Conservation (phyloP, 1,284 basidiomycete genomes). For the Fomes fomentarius region DNA sequence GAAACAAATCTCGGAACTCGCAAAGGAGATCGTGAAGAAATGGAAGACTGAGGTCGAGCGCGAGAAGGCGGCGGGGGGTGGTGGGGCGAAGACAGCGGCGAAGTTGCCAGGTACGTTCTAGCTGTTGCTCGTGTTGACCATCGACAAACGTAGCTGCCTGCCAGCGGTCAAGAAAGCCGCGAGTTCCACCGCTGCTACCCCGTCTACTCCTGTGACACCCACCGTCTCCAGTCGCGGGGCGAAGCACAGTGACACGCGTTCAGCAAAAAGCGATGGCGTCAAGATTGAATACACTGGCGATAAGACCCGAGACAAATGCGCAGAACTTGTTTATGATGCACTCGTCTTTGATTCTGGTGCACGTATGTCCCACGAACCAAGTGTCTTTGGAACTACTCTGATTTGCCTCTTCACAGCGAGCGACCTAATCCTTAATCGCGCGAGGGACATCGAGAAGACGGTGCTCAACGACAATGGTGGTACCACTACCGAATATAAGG, state of each 20-base stretch:
- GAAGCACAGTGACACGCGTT: slow-evolving; percentile 50
- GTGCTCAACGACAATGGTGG: slow-evolving; percentile 53
- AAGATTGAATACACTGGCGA: slow-evolving; percentile 64
- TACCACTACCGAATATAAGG: slow-evolving; percentile 59
- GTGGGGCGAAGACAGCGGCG: slow-evolving; percentile 33
- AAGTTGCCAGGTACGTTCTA: slow-evolving; percentile 38
- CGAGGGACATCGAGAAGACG: slow-evolving; percentile 62
- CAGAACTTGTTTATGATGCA: slow-evolving; percentile 91
- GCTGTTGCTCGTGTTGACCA: too few relatives aligned
- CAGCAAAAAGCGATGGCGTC: slow-evolving; percentile 71
- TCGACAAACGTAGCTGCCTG: slow-evolving; percentile 19
- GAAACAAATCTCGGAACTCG: slow-evolving; percentile 78
- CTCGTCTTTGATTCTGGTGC: slow-evolving; percentile 84
- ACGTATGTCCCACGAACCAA: slow-evolving; percentile 57
- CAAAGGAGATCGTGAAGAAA: slow-evolving; percentile 92
- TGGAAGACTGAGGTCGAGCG: slow-evolving; percentile 89
- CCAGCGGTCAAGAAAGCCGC: slow-evolving; percentile 32
- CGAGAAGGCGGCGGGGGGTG: slow-evolving; percentile 56
- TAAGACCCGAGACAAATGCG: slow-evolving; percentile 85
- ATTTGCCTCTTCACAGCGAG: slow-evolving; percentile 45
- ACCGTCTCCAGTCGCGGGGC: slow-evolving; percentile 38
- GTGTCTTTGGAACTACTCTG: neutral
- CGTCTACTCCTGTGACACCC: slow-evolving; percentile 50
- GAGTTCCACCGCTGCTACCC: slow-evolving; percentile 30
- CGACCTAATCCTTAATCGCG: slow-evolving; percentile 62